Evolutionary conservation across 2,329 filamentous ascomycete species (phyloP).

Genomic region (Zymoseptoria crescenta): DNA sequence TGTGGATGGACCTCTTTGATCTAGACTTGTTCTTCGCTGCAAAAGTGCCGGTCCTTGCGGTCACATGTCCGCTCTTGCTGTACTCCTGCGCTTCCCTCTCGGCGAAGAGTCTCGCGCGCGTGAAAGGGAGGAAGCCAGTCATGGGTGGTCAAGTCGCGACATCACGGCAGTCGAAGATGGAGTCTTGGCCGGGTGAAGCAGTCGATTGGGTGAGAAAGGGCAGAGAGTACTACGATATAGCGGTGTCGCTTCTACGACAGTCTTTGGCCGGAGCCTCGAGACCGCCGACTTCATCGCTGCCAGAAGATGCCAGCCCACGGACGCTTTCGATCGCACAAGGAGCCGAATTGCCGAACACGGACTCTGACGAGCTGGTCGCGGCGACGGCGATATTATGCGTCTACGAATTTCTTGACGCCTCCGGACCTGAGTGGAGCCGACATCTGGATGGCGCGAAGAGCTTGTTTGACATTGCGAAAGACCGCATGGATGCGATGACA

Average conservation of each 20-base stretch:
- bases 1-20: slow-evolving; percentile 54
- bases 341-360: slow-evolving; percentile 30
- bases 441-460: slow-evolving; percentile 60
- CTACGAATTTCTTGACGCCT: slow-evolving; percentile 61
- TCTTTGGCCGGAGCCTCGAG: slow-evolving; percentile 24
- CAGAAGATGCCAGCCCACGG: slow-evolving; percentile 18
- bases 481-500: slow-evolving; percentile 40
- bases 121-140: slow-evolving; percentile 44
- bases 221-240: slow-evolving; percentile 51
- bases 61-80: slow-evolving; percentile 41
- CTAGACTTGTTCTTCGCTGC: slow-evolving; percentile 53
- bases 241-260: slow-evolving; percentile 28
- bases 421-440: slow-evolving; percentile 54
- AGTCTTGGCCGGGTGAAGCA: slow-evolving; percentile 38
- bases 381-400: slow-evolving; percentile 60
- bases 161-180: slow-evolving; percentile 33
- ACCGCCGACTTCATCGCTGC: slow-evolving; percentile 20
- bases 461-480: slow-evolving; percentile 49
- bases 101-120: slow-evolving; percentile 52
- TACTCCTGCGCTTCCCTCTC: slow-evolving; percentile 54
- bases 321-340: slow-evolving; percentile 16
- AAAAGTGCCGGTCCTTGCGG: slow-evolving; percentile 51
- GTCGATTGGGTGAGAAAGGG: slow-evolving; percentile 50
- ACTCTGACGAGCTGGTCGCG: slow-evolving; percentile 54
- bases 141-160: slow-evolving; percentile 38